Evolutionary conservation across 164 flowering plant species (phyloP).

Genomic region (Warburgia ugandensis): DNA sequence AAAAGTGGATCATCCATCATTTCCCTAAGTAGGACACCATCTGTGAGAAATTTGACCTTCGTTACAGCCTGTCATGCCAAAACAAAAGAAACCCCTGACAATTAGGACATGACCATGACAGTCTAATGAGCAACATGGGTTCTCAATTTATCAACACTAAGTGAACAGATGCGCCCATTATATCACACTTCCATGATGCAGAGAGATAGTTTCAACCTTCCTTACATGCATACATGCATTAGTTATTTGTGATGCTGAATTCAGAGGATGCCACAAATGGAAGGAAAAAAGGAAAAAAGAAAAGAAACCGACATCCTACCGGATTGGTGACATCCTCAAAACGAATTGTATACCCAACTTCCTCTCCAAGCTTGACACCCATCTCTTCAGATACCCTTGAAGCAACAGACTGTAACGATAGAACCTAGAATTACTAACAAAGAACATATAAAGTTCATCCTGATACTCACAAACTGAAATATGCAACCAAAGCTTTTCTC

Average conservation of each 20-base stretch:
- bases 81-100: constrained; percentile 8
- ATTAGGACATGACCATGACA: neutral
- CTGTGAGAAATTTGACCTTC: constrained; percentile 83
- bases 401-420: constrained; percentile 60
- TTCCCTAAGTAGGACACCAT: constrained; percentile 89
- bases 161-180: neutral
- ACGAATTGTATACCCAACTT: constrained; percentile 93
- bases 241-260: no score
- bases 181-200: no score
- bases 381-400: constrained; percentile 95
- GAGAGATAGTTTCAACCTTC: no score
- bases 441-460: neutral
- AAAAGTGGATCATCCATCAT: constrained; percentile 99
- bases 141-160: neutral
- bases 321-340: constrained; percentile 77
- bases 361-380: constrained; percentile 94
- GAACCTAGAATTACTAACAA: neutral
- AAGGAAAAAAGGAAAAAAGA: neutral
- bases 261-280: neutral
- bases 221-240: no score
- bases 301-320: constrained; percentile 24
- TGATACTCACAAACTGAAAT: no score
- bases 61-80: constrained; percentile 63
- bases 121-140: neutral
- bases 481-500: no score